Evolutionary conservation across 2,329 filamentous ascomycete species (phyloP), one percentile per base, ranked within the genome.

Genomic region (Xylariales sp.): DNA sequence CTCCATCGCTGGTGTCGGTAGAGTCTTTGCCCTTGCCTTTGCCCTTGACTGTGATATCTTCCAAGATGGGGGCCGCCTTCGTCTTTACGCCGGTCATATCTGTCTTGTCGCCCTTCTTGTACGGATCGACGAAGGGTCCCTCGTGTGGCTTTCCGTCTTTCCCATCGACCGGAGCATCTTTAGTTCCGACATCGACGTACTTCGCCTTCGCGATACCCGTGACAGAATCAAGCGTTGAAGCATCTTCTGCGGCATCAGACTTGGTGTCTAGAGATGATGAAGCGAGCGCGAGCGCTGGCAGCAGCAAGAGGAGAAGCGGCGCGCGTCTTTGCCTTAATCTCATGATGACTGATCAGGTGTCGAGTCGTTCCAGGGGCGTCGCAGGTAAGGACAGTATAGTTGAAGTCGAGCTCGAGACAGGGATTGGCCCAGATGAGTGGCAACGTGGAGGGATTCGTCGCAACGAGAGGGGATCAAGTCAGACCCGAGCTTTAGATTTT

Each of bases 71-170:
- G 2, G 73, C 67, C 12, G 70, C 55, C 19, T 66, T 60, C 35
- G 65, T 55, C 35, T 65, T 55, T 10, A 62, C 55, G 32, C 61
- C 57, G 34, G 63, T 55, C 3, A 57, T 49, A 19, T 49, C 48
- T 15, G 55, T 49, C 38, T 66, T 62, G 36, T 63, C 63, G 32
- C 66, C 63, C 32, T 57, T 62, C 52, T 55, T 53, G 45, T 74
- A 69, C 12, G 71, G 76, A 47, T 82, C 80, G 43, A 90, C 81
- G 57, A 80, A 83, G 5, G 93, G 93, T 2, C 93, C 93, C 15
- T 84, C 80, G 59, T 96, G 91, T 34, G 93, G 93, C 67, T 90
- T 93, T 35, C 93, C 93, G 66, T 97, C 93, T 54, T 86, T 84
- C 33, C 90, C 90, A 60, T 97, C 93, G 15, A 96, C 84, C 0